Evolutionary conservation across 2,329 filamentous ascomycete species (phyloP).

Genomic region (Pseudogymnoascus sp.): DNA sequence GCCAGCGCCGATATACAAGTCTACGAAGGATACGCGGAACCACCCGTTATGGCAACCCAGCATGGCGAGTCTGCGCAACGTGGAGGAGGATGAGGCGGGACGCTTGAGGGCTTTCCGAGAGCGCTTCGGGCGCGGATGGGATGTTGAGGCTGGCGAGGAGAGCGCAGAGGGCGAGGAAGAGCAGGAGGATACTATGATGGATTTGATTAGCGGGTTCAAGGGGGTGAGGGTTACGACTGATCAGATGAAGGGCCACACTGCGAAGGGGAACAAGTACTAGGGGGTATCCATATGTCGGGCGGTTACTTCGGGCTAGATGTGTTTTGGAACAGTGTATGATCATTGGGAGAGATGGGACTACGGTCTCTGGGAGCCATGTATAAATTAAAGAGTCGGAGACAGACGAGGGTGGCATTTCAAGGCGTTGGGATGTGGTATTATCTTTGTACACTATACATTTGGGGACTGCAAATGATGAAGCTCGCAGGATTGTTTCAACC

Average conservation of each 20-base stretch:
- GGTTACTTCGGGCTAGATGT: not conserved
- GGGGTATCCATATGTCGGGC: not conserved
- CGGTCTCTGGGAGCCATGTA: constrained; percentile 23
- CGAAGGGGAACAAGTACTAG: constrained; percentile 31
- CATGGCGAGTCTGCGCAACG: constrained; percentile 68
- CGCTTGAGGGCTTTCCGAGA: constrained; percentile 76
- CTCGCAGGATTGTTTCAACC: constrained; percentile 14
- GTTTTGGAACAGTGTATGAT: constrained; percentile 5
- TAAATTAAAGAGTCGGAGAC: constrained; percentile 21
- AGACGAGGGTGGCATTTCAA: constrained; percentile 5
- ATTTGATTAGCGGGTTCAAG: constrained; percentile 44
- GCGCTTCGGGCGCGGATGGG: constrained; percentile 77
- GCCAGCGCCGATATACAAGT: constrained; percentile 50
- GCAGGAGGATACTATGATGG: constrained; percentile 46
- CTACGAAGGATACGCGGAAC: constrained; percentile 78
- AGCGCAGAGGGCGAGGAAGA: constrained; percentile 26
- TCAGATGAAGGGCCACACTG: constrained; percentile 31
- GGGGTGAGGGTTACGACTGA: constrained; percentile 18
- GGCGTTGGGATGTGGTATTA: constrained; percentile 10
- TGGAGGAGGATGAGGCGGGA: constrained; percentile 93
- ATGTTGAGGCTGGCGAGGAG: constrained; percentile 41
- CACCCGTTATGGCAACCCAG: constrained; percentile 84
- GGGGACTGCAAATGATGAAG: constrained; percentile 3
- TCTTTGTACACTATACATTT: constrained; percentile 9
- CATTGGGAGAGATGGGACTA: not conserved